Conservation (phyloP, 208 protist species). For the Spironucleus salmonicida region DNA sequence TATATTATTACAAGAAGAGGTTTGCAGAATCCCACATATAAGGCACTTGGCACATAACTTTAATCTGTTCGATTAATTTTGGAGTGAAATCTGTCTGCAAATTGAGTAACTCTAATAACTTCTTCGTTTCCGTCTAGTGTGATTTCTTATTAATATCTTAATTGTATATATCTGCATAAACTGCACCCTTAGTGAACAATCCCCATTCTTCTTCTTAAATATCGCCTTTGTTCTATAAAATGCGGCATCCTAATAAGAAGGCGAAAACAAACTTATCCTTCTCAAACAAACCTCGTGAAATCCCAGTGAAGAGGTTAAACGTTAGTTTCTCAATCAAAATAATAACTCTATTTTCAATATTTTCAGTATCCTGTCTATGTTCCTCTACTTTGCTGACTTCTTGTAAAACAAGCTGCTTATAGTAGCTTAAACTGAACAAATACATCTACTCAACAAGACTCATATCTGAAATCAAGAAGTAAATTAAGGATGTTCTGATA, state of each 20-base stretch:
- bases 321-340: slow-evolving; percentile 64
- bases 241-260: slow-evolving; percentile 50
- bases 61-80: background rate
- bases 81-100: no score
- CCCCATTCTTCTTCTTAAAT: slow-evolving; percentile 29
- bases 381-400: slow-evolving; percentile 51
- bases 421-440: slow-evolving; percentile 89
- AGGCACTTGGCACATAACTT: background rate
- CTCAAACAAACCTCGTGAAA: slow-evolving; percentile 88
- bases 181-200: slow-evolving; percentile 13
- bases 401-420: slow-evolving; percentile 61
- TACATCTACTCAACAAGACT: slow-evolving; percentile 78
- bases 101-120: background rate
- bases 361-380: slow-evolving; percentile 3
- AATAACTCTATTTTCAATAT: slow-evolving; percentile 59
- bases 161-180: slow-evolving; percentile 5
- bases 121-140: background rate
- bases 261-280: slow-evolving; percentile 82
- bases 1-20: slow-evolving; percentile 50
- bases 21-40: slow-evolving; percentile 52
- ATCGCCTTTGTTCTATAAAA: slow-evolving; percentile 38
- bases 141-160: background rate
- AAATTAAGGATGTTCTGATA: slow-evolving; percentile 36
- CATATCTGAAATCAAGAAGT: slow-evolving; percentile 56
- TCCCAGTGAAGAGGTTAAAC: slow-evolving; percentile 68